Conservation (phyloP, 306 rosid genomes). For the Corylus americana region DNA sequence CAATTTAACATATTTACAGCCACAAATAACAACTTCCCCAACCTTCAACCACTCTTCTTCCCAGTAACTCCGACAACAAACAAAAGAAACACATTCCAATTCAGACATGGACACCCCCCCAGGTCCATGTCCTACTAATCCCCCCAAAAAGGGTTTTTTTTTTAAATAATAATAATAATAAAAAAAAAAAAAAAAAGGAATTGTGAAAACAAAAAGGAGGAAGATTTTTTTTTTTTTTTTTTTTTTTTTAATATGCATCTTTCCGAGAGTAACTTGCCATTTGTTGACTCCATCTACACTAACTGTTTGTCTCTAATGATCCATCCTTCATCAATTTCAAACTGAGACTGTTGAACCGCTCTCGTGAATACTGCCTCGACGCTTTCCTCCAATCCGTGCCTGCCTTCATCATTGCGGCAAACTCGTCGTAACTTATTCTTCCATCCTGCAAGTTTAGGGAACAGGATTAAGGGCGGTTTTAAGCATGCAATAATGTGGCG, state of each 20-base stretch:
- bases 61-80: conserved; percentile 36
- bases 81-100: conserved; percentile 29
- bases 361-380: conserved; percentile 93
- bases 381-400: conserved; percentile 99
- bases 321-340: conserved; percentile 71
- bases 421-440: conserved; percentile 83
- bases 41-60: conserved; percentile 26
- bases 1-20: conserved; percentile 53
- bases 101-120: conserved; percentile 26
- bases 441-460: conserved; percentile 68
- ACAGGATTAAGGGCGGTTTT: conserved; percentile 19
- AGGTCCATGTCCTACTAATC: conserved; percentile 31
- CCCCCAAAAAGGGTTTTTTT: conserved; percentile 31
- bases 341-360: conserved; percentile 81
- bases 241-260: conserved; percentile 28
- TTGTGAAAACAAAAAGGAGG: conserved; percentile 18
- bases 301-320: conserved; percentile 53
- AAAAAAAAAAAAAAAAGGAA: conserved; percentile 32
- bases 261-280: conserved; percentile 21
- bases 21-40: conserved; percentile 36
- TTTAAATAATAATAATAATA: not conserved
- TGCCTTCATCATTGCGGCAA: conserved; percentile 90
- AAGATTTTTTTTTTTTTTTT: not conserved
- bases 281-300: conserved; percentile 33
- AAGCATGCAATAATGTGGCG: conserved; percentile 1